Evolutionary conservation across 768 basidiomycete species (phyloP), one percentile per base, ranked within the genome.

Genomic region (Trametes coccinea): DNA sequence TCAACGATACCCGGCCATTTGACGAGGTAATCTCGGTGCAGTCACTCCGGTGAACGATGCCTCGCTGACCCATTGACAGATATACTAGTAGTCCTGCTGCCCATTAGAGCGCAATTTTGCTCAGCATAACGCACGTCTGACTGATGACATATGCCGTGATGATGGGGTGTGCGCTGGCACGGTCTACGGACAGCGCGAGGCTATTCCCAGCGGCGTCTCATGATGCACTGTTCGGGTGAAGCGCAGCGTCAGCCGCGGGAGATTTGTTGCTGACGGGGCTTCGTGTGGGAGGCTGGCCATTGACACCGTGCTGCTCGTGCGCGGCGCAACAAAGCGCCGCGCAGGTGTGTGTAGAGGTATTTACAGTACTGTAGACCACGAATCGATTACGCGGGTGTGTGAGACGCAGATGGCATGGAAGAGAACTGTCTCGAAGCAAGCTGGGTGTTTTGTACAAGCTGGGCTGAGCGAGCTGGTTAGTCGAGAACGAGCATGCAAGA

Each of bases 1-100:
- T 92, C 75, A 88, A 83, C 40, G 97, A 98, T 72, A 98, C 95
- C 5, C 77, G 96, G 64, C 96, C 97, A 8, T 99, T 98, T 73
- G 97, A 99, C 73, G 95, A 98, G 88, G 93, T 93, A 67, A 59
- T 22, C 13, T 22, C 22, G 27, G 31, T 37, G 41, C 14, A 6
- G 22, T 29, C 13, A 31, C 29, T 40, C 46, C 46, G n/a, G 30
- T 40, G 34, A 33, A 30, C 11, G 49, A 30, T 5, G 40, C 40
- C 0, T 54, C 37, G 33, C 56, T 55, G 30, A 54, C 48, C 55
- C n/a, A 39, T 53, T 47, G 56, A 48, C 60, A 59, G 59, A 65
- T 62, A 52, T 65, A 67, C 50, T 67, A 54, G 47, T 11, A 44
- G 55, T 30, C 29, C 17, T 46, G 33, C 17, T 40, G 6, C 41